A percentile compares a stretch with the other conserved stretches of the same genome.
These are phyloP conservation scores for Alternaria triticimaculans DNA, from an alignment of 2,329 filamentous ascomycete genomes.

Conservation along the genomic window DNA sequence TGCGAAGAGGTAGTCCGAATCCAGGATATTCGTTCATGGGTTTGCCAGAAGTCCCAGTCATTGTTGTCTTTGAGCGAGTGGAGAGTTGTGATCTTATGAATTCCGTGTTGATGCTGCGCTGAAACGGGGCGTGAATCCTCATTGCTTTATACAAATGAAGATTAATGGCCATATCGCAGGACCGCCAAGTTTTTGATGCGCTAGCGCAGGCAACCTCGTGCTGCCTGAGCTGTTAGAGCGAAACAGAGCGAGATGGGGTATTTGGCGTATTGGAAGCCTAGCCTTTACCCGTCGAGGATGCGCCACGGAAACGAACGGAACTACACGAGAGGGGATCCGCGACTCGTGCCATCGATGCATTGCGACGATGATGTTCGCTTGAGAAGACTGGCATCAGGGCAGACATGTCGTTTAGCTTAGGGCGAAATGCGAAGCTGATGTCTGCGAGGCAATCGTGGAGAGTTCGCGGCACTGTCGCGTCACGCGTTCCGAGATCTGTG, in stretches of 20 bases:
- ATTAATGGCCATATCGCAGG: too few species aligned
- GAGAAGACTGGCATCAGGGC: background rate
- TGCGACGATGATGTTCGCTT: background rate
- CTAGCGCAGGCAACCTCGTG: background rate
- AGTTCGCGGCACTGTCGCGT: background rate
- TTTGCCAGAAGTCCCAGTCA: background rate
- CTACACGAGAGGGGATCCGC: background rate
- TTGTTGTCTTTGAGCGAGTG: background rate
- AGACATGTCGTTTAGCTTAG: background rate
- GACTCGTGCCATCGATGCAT: background rate
- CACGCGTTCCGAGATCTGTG: background rate
- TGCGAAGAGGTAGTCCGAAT: constrained; percentile 24
- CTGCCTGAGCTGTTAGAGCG: background rate
- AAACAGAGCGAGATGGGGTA: background rate
- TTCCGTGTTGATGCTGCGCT: background rate
- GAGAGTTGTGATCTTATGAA: background rate
- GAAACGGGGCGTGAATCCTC: background rate
- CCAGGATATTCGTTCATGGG: constrained; percentile 21
- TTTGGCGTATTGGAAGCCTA: background rate
- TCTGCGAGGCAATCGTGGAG: background rate
- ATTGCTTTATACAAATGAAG: background rate
- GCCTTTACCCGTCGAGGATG: background rate
- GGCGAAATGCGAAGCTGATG: background rate
- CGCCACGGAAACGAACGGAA: background rate
- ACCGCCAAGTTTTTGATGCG: background rate